Evolutionary conservation across 495 filamentous ascomycete genomes (phyloP).

Genomic region (Pyronema domesticum): DNA sequence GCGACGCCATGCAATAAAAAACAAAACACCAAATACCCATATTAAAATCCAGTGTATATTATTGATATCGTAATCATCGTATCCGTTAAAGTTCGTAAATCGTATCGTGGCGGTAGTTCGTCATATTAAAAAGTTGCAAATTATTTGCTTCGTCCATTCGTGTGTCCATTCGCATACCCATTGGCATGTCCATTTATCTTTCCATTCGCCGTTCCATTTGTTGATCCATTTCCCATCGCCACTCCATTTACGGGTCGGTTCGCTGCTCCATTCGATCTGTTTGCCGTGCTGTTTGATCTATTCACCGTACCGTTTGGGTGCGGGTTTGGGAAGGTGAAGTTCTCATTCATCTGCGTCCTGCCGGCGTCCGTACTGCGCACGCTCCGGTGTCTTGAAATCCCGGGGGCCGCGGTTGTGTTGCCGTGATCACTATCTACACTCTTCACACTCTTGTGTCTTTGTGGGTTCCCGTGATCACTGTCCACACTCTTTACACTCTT

Average conservation of each 20-base stretch:
- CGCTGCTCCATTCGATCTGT: too few relatives aligned
- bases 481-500: background rate
- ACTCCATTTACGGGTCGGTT: too few relatives aligned
- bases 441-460: background rate
- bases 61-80: too few relatives aligned
- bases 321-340: background rate
- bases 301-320: background rate
- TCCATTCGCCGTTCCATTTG: background rate
- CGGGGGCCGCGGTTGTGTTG: too few relatives aligned
- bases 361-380: background rate
- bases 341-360: too few relatives aligned
- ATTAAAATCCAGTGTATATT: too few relatives aligned
- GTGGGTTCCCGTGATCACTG: background rate
- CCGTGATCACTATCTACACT: background rate
- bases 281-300: background rate
- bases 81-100: too few relatives aligned
- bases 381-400: background rate
- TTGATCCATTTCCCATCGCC: background rate
- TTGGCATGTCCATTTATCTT: background rate
- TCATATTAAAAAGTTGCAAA: too few relatives aligned
- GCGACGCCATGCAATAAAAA: too few relatives aligned
- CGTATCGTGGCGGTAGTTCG: too few relatives aligned
- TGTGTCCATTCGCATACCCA: constrained; percentile 1
- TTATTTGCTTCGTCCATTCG: background rate
- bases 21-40: too few relatives aligned